Evolutionary conservation across 192 early-diverging fungal genomes (phyloP).

Genomic region (Coemansia sp.): DNA sequence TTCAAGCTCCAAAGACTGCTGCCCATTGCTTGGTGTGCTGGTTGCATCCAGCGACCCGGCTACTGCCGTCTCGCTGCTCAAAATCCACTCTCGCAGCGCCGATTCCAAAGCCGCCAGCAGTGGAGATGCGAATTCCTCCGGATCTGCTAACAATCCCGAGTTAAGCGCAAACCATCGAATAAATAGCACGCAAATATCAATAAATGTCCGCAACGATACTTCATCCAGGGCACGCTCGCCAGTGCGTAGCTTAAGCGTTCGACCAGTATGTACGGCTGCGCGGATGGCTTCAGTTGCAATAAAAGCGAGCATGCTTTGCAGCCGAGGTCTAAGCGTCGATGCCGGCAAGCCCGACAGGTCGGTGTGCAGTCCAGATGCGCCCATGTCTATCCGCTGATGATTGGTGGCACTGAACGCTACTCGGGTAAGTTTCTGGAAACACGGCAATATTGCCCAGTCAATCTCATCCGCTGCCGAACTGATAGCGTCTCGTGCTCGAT

Average conservation of each 20-base stretch:
- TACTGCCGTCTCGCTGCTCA: neutral
- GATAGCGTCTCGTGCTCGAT: slow-evolving; percentile 17
- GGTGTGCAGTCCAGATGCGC: slow-evolving; percentile 8
- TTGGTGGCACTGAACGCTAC: slow-evolving; percentile 8
- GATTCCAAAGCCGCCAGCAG: slow-evolving; percentile 9
- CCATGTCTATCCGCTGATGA: slow-evolving; percentile 14
- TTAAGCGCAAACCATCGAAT: slow-evolving; percentile 25
- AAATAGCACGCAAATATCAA: slow-evolving; percentile 27
- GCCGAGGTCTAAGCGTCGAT: slow-evolving; percentile 3
- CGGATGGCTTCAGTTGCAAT: slow-evolving; percentile 18
- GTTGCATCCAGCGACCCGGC: slow-evolving; percentile 1
- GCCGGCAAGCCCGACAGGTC: slow-evolving; percentile 14
- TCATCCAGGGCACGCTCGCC: slow-evolving; percentile 20
- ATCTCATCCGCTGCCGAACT: slow-evolving; percentile 18
- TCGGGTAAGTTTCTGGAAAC: slow-evolving; percentile 41
- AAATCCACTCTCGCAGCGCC: neutral
- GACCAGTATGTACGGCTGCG: slow-evolving; percentile 23
- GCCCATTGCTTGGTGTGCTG: too few relatives aligned
- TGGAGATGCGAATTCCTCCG: slow-evolving; percentile 8
- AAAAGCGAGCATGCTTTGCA: slow-evolving; percentile 21
- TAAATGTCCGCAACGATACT: slow-evolving; percentile 21
- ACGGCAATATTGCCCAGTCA: slow-evolving; percentile 31
- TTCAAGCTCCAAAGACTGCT: slow-evolving; percentile 12
- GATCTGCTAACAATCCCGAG: slow-evolving; percentile 15
- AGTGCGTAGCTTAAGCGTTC: slow-evolving; percentile 11